Evolutionary conservation across 768 basidiomycete genomes (phyloP).

Genomic region (Suillus tomentosus): DNA sequence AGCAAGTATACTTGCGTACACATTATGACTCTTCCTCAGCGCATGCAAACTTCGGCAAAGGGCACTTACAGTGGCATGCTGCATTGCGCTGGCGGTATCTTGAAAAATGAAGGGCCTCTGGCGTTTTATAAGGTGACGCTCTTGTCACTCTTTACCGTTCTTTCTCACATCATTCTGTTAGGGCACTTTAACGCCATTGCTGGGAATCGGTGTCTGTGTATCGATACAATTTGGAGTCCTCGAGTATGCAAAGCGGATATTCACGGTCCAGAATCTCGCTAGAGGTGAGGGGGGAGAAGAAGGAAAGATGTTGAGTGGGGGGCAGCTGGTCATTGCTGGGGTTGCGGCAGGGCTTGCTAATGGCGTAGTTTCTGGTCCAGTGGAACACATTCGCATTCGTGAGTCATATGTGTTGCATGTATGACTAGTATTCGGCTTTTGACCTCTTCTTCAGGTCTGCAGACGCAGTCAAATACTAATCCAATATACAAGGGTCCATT

Average conservation of each 20-base stretch:
- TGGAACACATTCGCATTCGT: constrained; percentile 98
- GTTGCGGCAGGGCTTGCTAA: constrained; percentile 88
- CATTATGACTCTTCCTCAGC: constrained; percentile 44
- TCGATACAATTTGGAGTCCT: constrained; percentile 95
- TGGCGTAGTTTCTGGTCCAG: constrained; percentile 91
- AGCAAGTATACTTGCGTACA: constrained; percentile 13
- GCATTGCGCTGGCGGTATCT: constrained; percentile 85
- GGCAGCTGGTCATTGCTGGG: constrained; percentile 77
- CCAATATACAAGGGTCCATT: constrained; percentile 80
- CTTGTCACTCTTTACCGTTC: neutral
- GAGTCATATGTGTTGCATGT: constrained; percentile 30
- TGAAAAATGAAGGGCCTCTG: constrained; percentile 88
- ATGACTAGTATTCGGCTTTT: neutral
- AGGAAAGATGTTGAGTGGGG: constrained; percentile 58
- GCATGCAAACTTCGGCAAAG: constrained; percentile 91
- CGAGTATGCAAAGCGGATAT: constrained; percentile 82
- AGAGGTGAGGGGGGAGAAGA: constrained; percentile 63
- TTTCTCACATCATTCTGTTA: constrained; percentile 32
- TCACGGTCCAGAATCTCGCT: constrained; percentile 61
- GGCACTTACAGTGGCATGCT: constrained; percentile 90
- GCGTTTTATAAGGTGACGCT: constrained; percentile 88
- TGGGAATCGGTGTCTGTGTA: constrained; percentile 93
- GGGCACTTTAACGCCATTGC: constrained; percentile 88
- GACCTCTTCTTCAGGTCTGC: constrained; percentile 59
- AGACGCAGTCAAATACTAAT: constrained; percentile 84